Conservation (phyloP, 768 basidiomycete genomes). For the Pluteus cervinus region DNA sequence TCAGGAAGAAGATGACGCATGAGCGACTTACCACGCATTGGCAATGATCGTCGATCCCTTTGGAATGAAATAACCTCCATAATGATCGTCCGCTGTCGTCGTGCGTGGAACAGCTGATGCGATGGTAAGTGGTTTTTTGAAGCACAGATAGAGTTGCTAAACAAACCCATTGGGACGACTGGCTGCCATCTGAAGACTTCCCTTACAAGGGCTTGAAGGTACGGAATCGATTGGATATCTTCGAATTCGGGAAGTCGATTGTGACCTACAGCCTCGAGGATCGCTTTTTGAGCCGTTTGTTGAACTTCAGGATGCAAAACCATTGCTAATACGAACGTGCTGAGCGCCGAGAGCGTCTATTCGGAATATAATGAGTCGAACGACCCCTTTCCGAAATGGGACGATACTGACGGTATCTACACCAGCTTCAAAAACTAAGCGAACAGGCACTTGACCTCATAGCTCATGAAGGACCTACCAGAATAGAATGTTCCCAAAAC, state of each 20-base stretch:
- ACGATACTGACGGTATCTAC: constrained; percentile 20
- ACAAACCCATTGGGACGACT: constrained; percentile 16
- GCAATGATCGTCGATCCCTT: constrained; percentile 32
- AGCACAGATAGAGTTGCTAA: background rate
- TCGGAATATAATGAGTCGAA: no score
- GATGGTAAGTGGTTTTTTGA: background rate
- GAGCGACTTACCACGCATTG: constrained; percentile 29
- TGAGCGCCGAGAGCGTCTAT: constrained; percentile 35
- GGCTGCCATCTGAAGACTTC: constrained; percentile 28
- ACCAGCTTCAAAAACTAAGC: constrained; percentile 19
- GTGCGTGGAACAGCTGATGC: constrained; percentile 29
- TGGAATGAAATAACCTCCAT: constrained; percentile 34
- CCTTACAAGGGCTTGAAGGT: constrained; percentile 23
- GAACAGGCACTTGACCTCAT: background rate
- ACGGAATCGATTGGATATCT: constrained; percentile 17
- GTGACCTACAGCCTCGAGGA: constrained; percentile 24
- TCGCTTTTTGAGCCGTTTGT: constrained; percentile 26
- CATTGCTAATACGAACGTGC: constrained; percentile 38
- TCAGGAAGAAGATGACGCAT: background rate
- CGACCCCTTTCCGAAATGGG: no score
- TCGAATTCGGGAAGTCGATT: constrained; percentile 22
- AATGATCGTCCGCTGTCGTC: no score
- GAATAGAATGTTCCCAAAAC: constrained; percentile 35
- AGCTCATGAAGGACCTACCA: constrained; percentile 21
- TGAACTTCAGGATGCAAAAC: constrained; percentile 33